Evolutionary conservation across 1,284 basidiomycete genomes (phyloP), one percentile per base, ranked within the genome.

Genomic region (Cryptococcus sp.): DNA sequence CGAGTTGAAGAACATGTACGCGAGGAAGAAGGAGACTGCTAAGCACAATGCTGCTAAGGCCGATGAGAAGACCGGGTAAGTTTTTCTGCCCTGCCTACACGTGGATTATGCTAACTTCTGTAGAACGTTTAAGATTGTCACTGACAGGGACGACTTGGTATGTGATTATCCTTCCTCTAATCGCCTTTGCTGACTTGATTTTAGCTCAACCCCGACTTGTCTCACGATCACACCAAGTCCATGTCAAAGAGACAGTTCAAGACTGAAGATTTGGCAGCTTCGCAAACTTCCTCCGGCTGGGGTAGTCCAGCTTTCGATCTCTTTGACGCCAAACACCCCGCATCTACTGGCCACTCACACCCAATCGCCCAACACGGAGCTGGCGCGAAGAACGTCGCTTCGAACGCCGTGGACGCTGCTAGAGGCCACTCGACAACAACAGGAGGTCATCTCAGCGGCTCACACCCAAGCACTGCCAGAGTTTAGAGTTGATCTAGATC

Each of bases 1-100:
- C 57, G 84, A 83, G 3, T 75, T 95, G 63, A 86, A 88, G 74
- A 83, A 88, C 58, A 83, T 88, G 52, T 79, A 77, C 67, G 58
- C 62, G 56, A 68, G 76, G 60, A 80, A 79, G 76, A 75, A 76
- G 73, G 60, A 69, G 36, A 67, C 72, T 38, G 74, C 76, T 15
- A 58, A 75, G 59, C 62, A 67, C 47, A 72, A 72, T 58, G 72
- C 71, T 58, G 64, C 64, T 36, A 65, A 71, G 55, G 72, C 71
- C 49, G 65, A 76, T 53, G 66, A 72, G 49, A 64, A 68, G 53
- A 63, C 65, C 38, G 72, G 70, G 56, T 23, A 23, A 23, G 23
- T 23, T 23, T 23, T 23, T 23, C 23, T 23, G 23, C 23, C 23
- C 23, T 23, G 23, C 23, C 23, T 23, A 23, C 23, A 23, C 23